A percentile compares a stretch with the other conserved stretches of the same genome.
These are phyloP conservation scores for Camelina sativa DNA, from an alignment of 345 rosid genomes.

Conservation along the genomic window DNA sequence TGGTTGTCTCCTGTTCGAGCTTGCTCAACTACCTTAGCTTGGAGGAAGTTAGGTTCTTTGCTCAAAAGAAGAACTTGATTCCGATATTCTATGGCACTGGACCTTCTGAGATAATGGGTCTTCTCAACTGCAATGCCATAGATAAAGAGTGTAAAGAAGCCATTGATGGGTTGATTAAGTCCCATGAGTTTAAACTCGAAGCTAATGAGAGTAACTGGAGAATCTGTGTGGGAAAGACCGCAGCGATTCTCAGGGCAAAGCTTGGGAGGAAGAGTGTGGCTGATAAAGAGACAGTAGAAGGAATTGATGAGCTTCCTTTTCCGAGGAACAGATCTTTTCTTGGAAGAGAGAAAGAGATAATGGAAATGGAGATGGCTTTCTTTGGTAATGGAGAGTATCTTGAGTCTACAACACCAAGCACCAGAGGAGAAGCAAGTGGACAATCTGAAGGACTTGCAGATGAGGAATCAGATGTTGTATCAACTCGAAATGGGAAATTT, in stretches of 20 bases:
- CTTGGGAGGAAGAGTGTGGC: slow-evolving; percentile 83
- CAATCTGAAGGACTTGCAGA: slow-evolving; percentile 84
- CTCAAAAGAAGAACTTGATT: slow-evolving; percentile 87
- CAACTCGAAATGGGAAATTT: slow-evolving; percentile 55
- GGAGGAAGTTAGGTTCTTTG: slow-evolving; percentile 87
- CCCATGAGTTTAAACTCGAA: slow-evolving; percentile 79
- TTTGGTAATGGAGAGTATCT: slow-evolving; percentile 62
- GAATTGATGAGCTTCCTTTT: slow-evolving; percentile 74
- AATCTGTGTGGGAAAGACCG: slow-evolving; percentile 65
- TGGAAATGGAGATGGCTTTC: slow-evolving; percentile 72
- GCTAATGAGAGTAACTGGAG: slow-evolving; percentile 85
- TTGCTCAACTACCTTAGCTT: slow-evolving; percentile 68
- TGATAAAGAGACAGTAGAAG: slow-evolving; percentile 52
- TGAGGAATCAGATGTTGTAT: slow-evolving; percentile 66
- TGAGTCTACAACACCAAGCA: slow-evolving; percentile 53
- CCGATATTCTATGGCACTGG: slow-evolving; percentile 79
- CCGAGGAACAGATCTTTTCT: slow-evolving; percentile 68
- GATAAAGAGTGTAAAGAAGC: slow-evolving; percentile 84
- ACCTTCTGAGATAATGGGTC: slow-evolving; percentile 61
- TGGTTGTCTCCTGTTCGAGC: slow-evolving; percentile 68
- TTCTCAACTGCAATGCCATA: slow-evolving; percentile 65
- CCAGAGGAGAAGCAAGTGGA: slow-evolving; percentile 70
- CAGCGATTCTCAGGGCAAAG: slow-evolving; percentile 60
- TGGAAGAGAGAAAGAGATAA: slow-evolving; percentile 81
- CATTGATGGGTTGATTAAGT: slow-evolving; percentile 74